phyloP scores from a whole-genome alignment of 495 filamentous ascomycete genomes.

The Xylaria palmicola region DNA sequence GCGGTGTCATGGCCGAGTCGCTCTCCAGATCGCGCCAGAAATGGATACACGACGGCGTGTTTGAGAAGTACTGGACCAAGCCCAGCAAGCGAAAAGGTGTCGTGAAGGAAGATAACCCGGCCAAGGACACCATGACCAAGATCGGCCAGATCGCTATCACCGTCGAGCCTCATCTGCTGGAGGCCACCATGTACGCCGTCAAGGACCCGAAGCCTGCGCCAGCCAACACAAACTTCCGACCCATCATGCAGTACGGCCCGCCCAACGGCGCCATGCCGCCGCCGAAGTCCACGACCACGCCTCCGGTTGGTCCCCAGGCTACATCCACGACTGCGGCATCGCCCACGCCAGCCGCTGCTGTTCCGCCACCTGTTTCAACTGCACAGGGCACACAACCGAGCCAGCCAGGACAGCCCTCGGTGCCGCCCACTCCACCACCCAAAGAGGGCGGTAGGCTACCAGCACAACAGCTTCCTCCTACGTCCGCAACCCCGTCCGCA shows the following conservation, averaged over 20 bases:
- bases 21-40: constrained; percentile 79
- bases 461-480: not conserved
- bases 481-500: constrained; percentile 1
- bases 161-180: constrained; percentile 88
- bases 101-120: constrained; percentile 72
- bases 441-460: not conserved
- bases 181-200: constrained; percentile 80
- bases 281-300: constrained; percentile 43
- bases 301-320: too few species aligned
- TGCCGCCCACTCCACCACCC: not conserved
- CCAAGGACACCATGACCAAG: constrained; percentile 82
- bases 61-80: constrained; percentile 93
- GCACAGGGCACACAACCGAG: constrained; percentile 11
- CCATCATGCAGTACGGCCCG: constrained; percentile 71
- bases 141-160: constrained; percentile 78
- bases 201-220: constrained; percentile 63
- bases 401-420: not conserved
- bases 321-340: constrained; percentile 19
- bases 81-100: constrained; percentile 77
- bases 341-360: constrained; percentile 7
- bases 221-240: constrained; percentile 46
- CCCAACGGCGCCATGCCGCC: constrained; percentile 58
- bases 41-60: constrained; percentile 86
- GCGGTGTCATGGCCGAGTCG: constrained; percentile 80
- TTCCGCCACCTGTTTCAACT: constrained; percentile 18